phyloP scores from a whole-genome alignment of 83 land plant genomes.

The Diphasiastrum complanatum region DNA sequence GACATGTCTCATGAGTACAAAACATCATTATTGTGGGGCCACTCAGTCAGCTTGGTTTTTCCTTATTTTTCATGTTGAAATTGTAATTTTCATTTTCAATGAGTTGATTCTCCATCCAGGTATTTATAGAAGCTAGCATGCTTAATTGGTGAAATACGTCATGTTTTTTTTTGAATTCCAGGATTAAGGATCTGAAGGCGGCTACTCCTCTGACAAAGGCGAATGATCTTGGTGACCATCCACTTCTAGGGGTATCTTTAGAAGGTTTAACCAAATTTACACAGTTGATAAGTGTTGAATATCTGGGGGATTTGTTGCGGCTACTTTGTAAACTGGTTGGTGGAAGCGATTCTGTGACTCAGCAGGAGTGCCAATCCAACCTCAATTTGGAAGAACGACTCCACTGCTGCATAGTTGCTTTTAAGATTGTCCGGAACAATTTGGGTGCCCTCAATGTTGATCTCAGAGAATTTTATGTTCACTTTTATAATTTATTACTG shows the following conservation, averaged over 20 bases:
- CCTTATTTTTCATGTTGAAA: no score
- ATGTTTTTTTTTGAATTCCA: no score
- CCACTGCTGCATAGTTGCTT: slow-evolving; percentile 88
- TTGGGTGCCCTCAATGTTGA: slow-evolving; percentile 94
- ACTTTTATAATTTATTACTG: slow-evolving; percentile 77
- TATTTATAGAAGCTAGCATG: no score
- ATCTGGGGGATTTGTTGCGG: slow-evolving; percentile 75
- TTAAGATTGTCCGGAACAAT: slow-evolving; percentile 81
- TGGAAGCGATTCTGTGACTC: slow-evolving; percentile 20
- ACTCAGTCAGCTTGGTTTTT: no score
- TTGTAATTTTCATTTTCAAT: no score
- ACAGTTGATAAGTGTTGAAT: slow-evolving; percentile 87
- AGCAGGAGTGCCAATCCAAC: no score
- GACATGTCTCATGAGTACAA: no score
- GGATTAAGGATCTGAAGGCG: no score
- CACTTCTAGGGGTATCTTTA: slow-evolving; percentile 75
- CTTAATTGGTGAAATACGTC: no score
- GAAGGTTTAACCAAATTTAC: slow-evolving; percentile 84
- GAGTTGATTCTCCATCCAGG: no score
- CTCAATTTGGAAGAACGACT: slow-evolving; percentile 79
- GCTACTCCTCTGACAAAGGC: no score
- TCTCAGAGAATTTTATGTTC: slow-evolving; percentile 79
- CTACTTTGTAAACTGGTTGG: slow-evolving; percentile 26
- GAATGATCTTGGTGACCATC: slow-evolving; percentile 44
- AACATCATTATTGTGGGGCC: no score